A percentile compares a stretch with the other conserved stretches of the same genome.
Conservation (phyloP, 2,329 filamentous ascomycete genomes). For the Fusarium camptoceras region DNA sequence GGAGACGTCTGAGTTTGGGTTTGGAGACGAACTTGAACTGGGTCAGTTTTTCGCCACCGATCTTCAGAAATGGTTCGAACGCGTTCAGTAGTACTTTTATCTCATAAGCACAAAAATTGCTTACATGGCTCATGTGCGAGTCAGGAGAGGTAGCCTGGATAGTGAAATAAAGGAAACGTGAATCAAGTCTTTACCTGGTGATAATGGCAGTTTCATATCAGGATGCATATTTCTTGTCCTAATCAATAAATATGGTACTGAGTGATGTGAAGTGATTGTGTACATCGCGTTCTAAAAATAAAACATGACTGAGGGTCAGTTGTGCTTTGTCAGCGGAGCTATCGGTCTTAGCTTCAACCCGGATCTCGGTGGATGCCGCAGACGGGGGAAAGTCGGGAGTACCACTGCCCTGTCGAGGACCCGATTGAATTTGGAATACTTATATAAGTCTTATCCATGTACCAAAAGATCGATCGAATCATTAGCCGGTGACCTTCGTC, state of each 20-base stretch:
- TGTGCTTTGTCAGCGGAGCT: background rate
- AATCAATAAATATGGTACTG: background rate
- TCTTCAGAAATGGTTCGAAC: conserved; percentile 14
- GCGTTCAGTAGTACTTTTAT: background rate
- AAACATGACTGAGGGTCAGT: background rate
- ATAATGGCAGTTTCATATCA: fast-evolving
- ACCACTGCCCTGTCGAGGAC: too few species aligned
- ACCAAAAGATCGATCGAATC: background rate
- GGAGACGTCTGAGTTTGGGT: background rate
- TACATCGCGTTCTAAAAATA: background rate
- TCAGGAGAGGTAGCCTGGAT: background rate
- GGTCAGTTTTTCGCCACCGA: conserved; percentile 13
- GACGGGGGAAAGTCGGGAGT: background rate
- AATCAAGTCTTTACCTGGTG: background rate
- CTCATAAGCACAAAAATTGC: background rate
- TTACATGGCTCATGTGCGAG: fast-evolving
- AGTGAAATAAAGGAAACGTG: background rate
- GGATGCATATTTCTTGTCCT: background rate
- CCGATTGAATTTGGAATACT: background rate
- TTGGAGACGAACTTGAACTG: conserved; percentile 16
- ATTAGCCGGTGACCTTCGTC: background rate
- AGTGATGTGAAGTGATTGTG: background rate
- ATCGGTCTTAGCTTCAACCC: background rate
- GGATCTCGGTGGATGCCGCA: background rate
- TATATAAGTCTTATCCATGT: background rate